Evolutionary conservation across 257 asterid genomes (phyloP).

Genomic region (Ehretia macrophylla): DNA sequence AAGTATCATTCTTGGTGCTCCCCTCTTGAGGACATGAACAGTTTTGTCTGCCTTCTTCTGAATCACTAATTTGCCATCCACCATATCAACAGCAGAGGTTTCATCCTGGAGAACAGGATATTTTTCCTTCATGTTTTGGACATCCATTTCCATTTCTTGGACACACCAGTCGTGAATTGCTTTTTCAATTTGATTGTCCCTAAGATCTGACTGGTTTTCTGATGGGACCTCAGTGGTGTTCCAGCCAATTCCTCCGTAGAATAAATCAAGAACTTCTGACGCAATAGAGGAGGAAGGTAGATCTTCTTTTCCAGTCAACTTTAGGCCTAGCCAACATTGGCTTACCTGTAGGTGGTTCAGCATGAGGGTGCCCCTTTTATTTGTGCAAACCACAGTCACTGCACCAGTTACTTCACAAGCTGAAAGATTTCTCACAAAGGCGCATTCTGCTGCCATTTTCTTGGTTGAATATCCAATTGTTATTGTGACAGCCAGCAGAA

Average conservation of each 20-base stretch:
- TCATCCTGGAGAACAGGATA: constrained; percentile 35
- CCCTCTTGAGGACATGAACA: constrained; percentile 46
- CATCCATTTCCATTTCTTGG: constrained; percentile 31
- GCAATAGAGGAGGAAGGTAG: constrained; percentile 16
- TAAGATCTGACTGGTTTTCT: constrained; percentile 22
- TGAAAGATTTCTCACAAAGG: constrained; percentile 61
- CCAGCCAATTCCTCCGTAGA: constrained; percentile 39
- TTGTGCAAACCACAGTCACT: constrained; percentile 63
- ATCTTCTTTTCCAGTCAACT: constrained; percentile 12
- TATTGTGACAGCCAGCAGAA: constrained; percentile 54
- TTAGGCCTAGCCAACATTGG: constrained; percentile 29
- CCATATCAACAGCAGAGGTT: constrained; percentile 34
- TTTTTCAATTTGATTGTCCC: constrained; percentile 43
- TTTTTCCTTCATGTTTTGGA: constrained; percentile 25
- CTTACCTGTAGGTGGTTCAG: constrained; percentile 46
- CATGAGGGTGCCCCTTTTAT: constrained; percentile 54
- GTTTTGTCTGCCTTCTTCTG: constrained; percentile 12
- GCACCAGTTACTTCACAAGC: constrained; percentile 68
- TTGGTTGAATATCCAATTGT: constrained; percentile 57
- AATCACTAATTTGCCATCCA: constrained; percentile 37
- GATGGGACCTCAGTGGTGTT: constrained; percentile 33
- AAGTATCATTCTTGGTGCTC: constrained; percentile 56
- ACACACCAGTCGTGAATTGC: constrained; percentile 55
- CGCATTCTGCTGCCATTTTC: constrained; percentile 53
- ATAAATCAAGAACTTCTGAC: constrained; percentile 26